A percentile compares a stretch with the other conserved stretches of the same genome.
Evolutionary conservation across 208 protist species (phyloP).

Genomic region (Trypanosoma avium): DNA sequence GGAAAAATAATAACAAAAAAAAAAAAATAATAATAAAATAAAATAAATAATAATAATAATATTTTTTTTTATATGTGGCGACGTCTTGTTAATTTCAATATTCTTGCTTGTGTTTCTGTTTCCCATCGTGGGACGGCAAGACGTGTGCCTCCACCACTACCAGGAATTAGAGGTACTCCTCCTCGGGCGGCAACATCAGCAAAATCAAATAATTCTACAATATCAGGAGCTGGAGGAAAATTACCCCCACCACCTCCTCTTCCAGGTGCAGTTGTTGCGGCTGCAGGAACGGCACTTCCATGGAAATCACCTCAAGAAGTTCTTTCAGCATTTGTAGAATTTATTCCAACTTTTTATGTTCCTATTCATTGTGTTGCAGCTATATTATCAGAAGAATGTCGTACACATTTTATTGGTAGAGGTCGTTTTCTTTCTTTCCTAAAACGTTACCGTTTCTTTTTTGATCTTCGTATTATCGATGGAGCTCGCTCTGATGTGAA

Average conservation of each 20-base stretch:
- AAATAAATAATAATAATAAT: neutral
- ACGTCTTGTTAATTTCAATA: neutral
- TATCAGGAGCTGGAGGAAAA: neutral
- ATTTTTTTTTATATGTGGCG: constrained; percentile 8
- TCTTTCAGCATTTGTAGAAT: constrained; percentile 58
- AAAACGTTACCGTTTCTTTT: constrained; percentile 71
- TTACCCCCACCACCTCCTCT: constrained; percentile 35
- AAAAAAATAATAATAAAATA: neutral
- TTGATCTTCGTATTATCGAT: constrained; percentile 54
- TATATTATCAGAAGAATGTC: constrained; percentile 66
- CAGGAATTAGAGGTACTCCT: constrained; percentile 1
- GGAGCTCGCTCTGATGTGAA: constrained; percentile 49
- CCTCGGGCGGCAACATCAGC: constrained; percentile 1
- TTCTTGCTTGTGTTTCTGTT: neutral
- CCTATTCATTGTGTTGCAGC: constrained; percentile 66
- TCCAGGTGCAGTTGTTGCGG: constrained; percentile 12
- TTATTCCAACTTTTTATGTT: constrained; percentile 84
- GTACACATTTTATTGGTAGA: constrained; percentile 53
- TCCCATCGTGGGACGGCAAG: constrained; percentile 3
- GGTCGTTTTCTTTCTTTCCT: constrained; percentile 57
- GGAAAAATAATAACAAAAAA: neutral
- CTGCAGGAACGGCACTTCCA: constrained; percentile 14
- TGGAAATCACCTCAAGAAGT: constrained; percentile 77
- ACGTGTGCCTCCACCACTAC: constrained; percentile 26
- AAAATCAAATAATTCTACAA: no score